Percentiles rank a stretch among this genome's conserved stretches.
These are phyloP conservation scores for Trametopsis cervina DNA, from an alignment of 768 basidiomycete genomes.

Conservation along the genomic window DNA sequence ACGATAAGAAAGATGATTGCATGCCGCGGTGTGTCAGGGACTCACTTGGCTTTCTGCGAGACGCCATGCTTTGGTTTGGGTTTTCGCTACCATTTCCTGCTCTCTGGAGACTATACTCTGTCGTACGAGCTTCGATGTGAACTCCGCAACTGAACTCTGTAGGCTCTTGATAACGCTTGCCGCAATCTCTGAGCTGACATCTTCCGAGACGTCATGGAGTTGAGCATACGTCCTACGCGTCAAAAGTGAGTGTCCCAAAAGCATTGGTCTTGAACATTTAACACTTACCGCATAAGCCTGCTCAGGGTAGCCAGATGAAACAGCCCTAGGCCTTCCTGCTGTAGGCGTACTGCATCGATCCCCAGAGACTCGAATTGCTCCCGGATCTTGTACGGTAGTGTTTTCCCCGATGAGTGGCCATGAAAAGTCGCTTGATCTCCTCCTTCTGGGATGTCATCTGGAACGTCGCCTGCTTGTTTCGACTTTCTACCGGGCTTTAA, in stretches of 20 bases:
- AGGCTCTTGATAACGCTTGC: conserved; percentile 41
- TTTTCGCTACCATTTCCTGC: conserved; percentile 51
- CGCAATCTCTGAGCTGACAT: conserved; percentile 33
- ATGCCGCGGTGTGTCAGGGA: neutral
- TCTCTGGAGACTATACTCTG: conserved; percentile 48
- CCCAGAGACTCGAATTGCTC: conserved; percentile 35
- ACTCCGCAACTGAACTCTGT: conserved; percentile 38
- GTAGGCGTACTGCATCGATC: conserved; percentile 38
- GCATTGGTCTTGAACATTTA: neutral
- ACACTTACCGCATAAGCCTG: conserved; percentile 35
- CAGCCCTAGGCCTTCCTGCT: conserved; percentile 37
- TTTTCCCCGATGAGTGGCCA: conserved; percentile 30
- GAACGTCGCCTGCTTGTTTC: conserved; percentile 9
- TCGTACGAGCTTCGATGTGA: conserved; percentile 44
- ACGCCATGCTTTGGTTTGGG: conserved; percentile 55
- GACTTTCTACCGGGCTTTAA: conserved; percentile 35
- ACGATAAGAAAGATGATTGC: no score
- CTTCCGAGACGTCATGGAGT: conserved; percentile 22
- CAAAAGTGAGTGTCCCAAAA: neutral
- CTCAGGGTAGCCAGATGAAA: conserved; percentile 36
- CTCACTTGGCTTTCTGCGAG: conserved; percentile 26
- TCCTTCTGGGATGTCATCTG: conserved; percentile 12
- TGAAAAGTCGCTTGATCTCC: conserved; percentile 13
- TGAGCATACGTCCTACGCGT: conserved; percentile 23
- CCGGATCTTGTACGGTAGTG: conserved; percentile 38